Evolutionary conservation across 306 rosid species (phyloP).

Genomic region (Lupinus albus): DNA sequence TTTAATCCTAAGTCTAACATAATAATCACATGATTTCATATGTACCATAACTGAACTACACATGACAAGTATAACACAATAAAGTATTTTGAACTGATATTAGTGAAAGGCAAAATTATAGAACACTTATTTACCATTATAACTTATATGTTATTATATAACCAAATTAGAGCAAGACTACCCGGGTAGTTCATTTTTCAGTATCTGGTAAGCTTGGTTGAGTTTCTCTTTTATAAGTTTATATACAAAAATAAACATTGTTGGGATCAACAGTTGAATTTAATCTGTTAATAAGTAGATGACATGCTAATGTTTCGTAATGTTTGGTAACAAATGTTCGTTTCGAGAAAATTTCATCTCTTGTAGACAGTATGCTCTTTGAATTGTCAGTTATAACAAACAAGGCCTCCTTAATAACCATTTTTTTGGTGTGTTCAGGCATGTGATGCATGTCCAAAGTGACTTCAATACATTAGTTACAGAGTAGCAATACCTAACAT

Average conservation of each 20-base stretch:
- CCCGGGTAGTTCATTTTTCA: constrained; percentile 2
- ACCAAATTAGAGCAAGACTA: constrained; percentile 2
- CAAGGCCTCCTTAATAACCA: constrained; percentile 20
- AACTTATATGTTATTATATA: neutral
- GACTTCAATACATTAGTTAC: constrained; percentile 7
- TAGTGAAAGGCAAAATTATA: neutral
- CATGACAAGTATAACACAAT: neutral
- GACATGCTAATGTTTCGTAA: neutral
- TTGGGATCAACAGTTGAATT: neutral
- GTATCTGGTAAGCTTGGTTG: neutral
- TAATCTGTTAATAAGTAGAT: constrained; percentile 13
- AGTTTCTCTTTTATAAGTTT: constrained; percentile 1
- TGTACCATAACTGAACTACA: neutral
- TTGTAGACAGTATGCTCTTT: neutral
- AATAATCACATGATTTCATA: neutral
- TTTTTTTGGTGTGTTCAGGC: neutral
- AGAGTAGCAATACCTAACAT: constrained; percentile 20
- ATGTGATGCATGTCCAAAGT: constrained; percentile 1
- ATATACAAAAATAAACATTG: neutral
- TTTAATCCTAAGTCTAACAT: neutral
- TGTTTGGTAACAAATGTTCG: constrained; percentile 8
- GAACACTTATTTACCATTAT: neutral
- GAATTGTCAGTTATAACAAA: constrained; percentile 13
- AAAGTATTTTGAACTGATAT: constrained; percentile 21
- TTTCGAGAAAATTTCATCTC: constrained; percentile 11